A percentile compares a stretch with the other conserved stretches of the same genome.
Evolutionary conservation across 2,329 filamentous ascomycete genomes (phyloP).

Genomic region (Blumeriella jaapii): DNA sequence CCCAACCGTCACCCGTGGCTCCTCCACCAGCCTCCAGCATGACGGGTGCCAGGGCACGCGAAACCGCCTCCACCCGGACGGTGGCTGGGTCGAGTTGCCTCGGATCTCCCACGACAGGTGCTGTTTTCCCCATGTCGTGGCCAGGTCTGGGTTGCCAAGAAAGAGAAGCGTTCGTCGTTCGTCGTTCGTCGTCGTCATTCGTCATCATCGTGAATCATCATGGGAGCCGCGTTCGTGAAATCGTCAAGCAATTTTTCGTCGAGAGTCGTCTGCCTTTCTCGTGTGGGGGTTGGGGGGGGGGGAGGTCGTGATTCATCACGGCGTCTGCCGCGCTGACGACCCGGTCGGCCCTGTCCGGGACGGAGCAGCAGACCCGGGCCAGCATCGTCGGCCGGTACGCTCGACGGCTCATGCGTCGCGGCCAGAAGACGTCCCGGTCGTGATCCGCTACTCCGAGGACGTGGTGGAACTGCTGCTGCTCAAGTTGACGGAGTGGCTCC

Average conservation of each 20-base stretch:
- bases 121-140: conserved; percentile 24
- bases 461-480: conserved; percentile 28
- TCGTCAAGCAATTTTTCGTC: conserved; percentile 17
- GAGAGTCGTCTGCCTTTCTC: conserved; percentile 15
- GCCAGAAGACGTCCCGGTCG: conserved; percentile 16
- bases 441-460: conserved; percentile 23
- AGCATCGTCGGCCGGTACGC: conserved; percentile 10
- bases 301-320: not conserved
- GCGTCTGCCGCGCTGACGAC: conserved; percentile 1
- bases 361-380: conserved; percentile 9
- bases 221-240: conserved; percentile 5
- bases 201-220: conserved; percentile 8
- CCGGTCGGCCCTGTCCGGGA: conserved; percentile 9
- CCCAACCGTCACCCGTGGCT: conserved; percentile 9
- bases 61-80: conserved; percentile 22
- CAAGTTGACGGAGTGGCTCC: conserved; percentile 26
- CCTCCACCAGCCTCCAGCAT: conserved; percentile 4
- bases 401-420: conserved; percentile 22
- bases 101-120: conserved; percentile 23
- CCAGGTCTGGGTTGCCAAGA: conserved; percentile 18
- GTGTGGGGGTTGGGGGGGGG: conserved; percentile 20
- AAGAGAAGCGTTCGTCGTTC: conserved; percentile 10
- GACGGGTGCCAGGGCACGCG: conserved; percentile 9
- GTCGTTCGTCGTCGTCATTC: no score
- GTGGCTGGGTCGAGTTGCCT: conserved; percentile 25